Evolutionary conservation across 148 eudicot genomes (phyloP).

Genomic region (Rheum nobile): DNA sequence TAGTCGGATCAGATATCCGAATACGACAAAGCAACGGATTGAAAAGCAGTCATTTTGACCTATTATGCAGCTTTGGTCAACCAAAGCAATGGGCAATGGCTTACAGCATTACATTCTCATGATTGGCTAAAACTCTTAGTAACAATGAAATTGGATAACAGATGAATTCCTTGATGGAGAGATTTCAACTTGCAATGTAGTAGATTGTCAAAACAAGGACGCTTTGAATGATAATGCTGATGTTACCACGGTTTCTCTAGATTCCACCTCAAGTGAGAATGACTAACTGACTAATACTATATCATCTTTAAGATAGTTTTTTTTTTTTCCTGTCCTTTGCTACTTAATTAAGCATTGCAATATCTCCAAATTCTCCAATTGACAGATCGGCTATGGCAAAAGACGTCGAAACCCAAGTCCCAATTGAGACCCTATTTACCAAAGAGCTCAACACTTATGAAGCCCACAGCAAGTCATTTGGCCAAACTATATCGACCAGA

Average conservation of each 20-base stretch:
- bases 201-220: background rate
- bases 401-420: constrained; percentile 18
- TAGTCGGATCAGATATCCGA: too few species aligned
- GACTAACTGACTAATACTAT: background rate
- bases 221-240: background rate
- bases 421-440: constrained; percentile 14
- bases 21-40: too few species aligned
- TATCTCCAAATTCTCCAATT: too few species aligned
- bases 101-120: background rate
- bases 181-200: background rate
- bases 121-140: too few species aligned
- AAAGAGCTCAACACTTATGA: constrained; percentile 36
- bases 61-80: too few species aligned
- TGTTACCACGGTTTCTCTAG: background rate
- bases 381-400: constrained; percentile 12
- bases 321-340: too few species aligned
- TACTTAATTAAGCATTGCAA: too few species aligned
- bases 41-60: too few species aligned
- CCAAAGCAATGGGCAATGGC: too few species aligned
- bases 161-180: background rate
- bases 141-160: too few species aligned
- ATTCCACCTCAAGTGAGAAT: background rate
- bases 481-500: background rate
- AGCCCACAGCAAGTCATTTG: constrained; percentile 33
- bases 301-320: too few species aligned